A percentile compares a stretch with the other conserved stretches of the same genome.
phyloP scores from a whole-genome alignment of 371 early-diverging fungal species.

The Mortierella sp. region DNA sequence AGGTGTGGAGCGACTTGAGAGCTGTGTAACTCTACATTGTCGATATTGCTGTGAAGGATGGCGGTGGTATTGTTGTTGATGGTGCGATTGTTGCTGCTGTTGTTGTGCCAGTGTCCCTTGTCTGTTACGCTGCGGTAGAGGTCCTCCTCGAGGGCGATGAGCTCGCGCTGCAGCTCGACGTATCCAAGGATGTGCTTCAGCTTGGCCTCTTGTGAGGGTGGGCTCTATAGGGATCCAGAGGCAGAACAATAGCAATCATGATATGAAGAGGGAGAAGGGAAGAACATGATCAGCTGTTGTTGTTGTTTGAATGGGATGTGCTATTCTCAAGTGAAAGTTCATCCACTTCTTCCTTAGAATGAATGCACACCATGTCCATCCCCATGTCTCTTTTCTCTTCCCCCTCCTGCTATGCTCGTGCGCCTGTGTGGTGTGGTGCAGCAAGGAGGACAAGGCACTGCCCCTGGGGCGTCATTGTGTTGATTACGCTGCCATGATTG shows the following conservation, averaged over 20 bases:
- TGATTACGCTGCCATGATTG: not conserved
- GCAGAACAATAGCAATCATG: not conserved
- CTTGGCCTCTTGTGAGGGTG: slow-evolving; percentile 48
- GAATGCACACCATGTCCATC: not conserved
- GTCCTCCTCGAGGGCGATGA: slow-evolving; percentile 38
- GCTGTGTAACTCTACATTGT: slow-evolving; percentile 27
- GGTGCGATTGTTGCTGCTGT: not conserved
- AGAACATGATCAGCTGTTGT: not conserved
- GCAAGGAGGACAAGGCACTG: not conserved
- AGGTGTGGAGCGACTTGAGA: slow-evolving; percentile 20
- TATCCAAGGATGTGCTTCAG: slow-evolving; percentile 48
- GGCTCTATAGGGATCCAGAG: slow-evolving; percentile 30
- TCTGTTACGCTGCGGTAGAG: slow-evolving; percentile 21
- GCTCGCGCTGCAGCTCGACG: slow-evolving; percentile 42
- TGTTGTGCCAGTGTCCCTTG: slow-evolving; percentile 25
- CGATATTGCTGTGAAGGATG: slow-evolving; percentile 10
- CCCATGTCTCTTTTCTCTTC: not conserved
- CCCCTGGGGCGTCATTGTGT: not conserved
- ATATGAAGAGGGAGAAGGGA: not conserved
- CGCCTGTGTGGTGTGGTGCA: not conserved
- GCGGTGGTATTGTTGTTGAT: slow-evolving; percentile 7
- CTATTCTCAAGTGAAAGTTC: not conserved
- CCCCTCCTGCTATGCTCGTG: not conserved
- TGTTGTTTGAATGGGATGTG: not conserved
- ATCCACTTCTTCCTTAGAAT: too few relatives aligned